Base-by-base conservation (phyloP, 2,329 filamentous ascomycete species). In the Lojkania enalia region DNA sequence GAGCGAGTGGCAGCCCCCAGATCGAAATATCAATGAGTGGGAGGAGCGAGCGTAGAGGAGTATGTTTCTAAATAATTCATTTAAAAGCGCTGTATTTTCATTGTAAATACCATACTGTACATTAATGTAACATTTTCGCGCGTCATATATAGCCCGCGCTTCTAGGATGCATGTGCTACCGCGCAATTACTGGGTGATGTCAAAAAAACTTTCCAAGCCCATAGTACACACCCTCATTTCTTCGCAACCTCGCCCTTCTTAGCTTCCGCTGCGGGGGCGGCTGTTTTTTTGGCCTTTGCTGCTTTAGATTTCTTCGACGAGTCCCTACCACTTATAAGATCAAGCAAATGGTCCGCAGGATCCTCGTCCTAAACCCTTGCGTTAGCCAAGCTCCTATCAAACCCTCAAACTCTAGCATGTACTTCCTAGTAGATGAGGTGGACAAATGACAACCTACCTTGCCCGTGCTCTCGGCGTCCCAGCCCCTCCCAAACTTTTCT, bases 401-500 rank as follows among this genome's bases (percentile, higher is more conserved):
- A 39, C 36, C 20, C 36, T 39, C 21, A 27, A 15, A 39, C 20
- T 12, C 40, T 16, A 7, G 14, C 20, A 9, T 20, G 13, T 44
- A 23, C 16, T 18, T n/a, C 16, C 39, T 19, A 12, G 16, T 9
- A 7, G 9, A 33, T 9, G 16, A 27, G 23, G n/a, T 27, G n/a
- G 23, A 27, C 7, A 27, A n/a, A 27, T 7, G 20, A 35, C 23
- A 31, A 45, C 45, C 15, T 40, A 56, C 55, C 46, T 52, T 39
- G 4, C 40, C 21, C 14, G 15, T 36, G 33, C 44, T 39, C 39
- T 62, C 58, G 39, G 66, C 76, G 74, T 99, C 94, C 78, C 88
- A 99, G 9, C 83, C 84, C 47, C 86, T 78, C 19, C 94, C 94
- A 75, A 91, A 99, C 45, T 87, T 81, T 50, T 80, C 81, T 61